Evolutionary conservation across 2,329 filamentous ascomycete genomes (phyloP).

Genomic region (Claviceps sp.): DNA sequence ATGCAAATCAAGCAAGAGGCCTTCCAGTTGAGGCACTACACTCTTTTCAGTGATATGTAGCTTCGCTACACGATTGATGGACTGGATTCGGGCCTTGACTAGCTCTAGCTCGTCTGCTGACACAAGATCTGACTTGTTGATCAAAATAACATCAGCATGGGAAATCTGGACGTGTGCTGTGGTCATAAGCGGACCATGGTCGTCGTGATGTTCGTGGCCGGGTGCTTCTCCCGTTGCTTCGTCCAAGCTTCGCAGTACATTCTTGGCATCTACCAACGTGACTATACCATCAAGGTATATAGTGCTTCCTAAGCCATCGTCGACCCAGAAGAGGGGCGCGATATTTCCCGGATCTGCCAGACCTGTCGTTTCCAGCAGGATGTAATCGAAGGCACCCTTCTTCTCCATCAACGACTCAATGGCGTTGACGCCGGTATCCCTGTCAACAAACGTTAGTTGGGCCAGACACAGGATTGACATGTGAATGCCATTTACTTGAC

Average conservation of each 20-base stretch:
- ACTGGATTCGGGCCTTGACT: conserved; percentile 57
- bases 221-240: conserved; percentile 47
- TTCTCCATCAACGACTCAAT: conserved; percentile 94
- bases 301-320: conserved; percentile 84
- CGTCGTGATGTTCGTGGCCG: conserved; percentile 36
- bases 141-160: conserved; percentile 84
- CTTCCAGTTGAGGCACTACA: conserved; percentile 68
- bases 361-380: conserved; percentile 89
- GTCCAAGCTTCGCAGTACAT: conserved; percentile 71
- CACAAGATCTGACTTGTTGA: conserved; percentile 90
- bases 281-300: conserved; percentile 97
- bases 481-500: conserved; percentile 52
- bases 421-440: conserved; percentile 83
- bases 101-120: conserved; percentile 50
- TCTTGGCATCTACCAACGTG: conserved; percentile 89
- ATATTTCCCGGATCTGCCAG: conserved; percentile 92
- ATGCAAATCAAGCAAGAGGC: conserved; percentile 76
- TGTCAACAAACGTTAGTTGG: conserved; percentile 17
- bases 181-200: conserved; percentile 59
- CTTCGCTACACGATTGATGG: conserved; percentile 83
- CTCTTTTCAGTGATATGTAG: conserved; percentile 72
- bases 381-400: conserved; percentile 91
- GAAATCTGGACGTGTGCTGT: conserved; percentile 94
- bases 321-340: conserved; percentile 93
- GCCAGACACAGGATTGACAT: not conserved